A percentile compares a stretch with the other conserved stretches of the same genome.
Evolutionary conservation across 176 grass and related monocot species (phyloP).

Genomic region (Secale cereale): DNA sequence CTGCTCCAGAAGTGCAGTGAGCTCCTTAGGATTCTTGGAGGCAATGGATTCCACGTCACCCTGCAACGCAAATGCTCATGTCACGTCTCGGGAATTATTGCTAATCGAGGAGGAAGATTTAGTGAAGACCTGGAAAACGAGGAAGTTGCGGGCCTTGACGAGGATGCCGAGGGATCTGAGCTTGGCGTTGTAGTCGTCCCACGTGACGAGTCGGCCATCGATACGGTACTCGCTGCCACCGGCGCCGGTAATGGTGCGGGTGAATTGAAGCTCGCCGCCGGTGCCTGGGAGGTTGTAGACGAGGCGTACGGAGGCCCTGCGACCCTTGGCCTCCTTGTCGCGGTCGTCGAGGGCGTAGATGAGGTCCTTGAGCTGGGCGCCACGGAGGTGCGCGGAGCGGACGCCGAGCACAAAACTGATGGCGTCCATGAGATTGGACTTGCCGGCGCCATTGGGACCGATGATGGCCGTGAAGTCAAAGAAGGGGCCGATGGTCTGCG

Average conservation of each 20-base stretch:
- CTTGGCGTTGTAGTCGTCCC: constrained; percentile 89
- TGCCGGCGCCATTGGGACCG: constrained; percentile 87
- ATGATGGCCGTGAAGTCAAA: constrained; percentile 94
- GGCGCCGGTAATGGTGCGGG: constrained; percentile 62
- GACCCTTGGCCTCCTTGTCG: constrained; percentile 87
- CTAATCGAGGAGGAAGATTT: constrained; percentile 7
- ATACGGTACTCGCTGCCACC: constrained; percentile 82
- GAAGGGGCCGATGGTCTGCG: constrained; percentile 86
- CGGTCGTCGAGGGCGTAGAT: constrained; percentile 91
- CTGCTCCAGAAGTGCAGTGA: constrained; percentile 87
- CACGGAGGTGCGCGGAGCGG: constrained; percentile 76
- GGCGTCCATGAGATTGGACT: constrained; percentile 98
- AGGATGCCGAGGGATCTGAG: constrained; percentile 96
- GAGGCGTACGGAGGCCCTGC: constrained; percentile 79
- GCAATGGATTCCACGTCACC: constrained; percentile 98
- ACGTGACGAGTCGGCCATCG: constrained; percentile 50
- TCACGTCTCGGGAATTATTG: background rate
- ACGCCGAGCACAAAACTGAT: constrained; percentile 97
- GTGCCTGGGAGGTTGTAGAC: constrained; percentile 48
- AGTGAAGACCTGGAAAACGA: constrained; percentile 80
- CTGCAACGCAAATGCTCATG: constrained; percentile 35
- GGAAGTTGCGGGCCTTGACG: constrained; percentile 94
- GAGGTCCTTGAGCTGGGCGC: constrained; percentile 91
- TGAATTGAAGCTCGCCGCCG: constrained; percentile 65
- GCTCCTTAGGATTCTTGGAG: constrained; percentile 96